phyloP scores from a whole-genome alignment of 345 rosid genomes.

The Psidium friedrichsthalianum region DNA sequence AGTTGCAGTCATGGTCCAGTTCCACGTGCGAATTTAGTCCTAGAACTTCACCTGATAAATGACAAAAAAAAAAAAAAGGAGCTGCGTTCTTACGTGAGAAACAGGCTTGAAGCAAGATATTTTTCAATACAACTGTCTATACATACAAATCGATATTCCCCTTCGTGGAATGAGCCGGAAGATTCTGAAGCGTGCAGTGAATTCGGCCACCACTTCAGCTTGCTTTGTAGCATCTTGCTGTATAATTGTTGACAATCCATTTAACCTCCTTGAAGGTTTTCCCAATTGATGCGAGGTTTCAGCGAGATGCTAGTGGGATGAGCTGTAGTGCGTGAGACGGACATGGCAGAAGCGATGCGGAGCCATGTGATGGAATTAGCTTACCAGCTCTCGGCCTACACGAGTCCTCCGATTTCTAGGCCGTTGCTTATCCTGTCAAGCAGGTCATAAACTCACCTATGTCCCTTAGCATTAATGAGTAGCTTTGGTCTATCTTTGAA shows the following conservation, averaged over 20 bases:
- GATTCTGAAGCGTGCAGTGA: neutral
- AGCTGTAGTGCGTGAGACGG: conserved; percentile 31
- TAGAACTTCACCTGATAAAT: neutral
- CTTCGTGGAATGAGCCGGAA: neutral
- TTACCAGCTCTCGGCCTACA: conserved; percentile 38
- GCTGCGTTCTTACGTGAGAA: neutral
- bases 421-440: conserved; percentile 38
- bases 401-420: conserved; percentile 37
- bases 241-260: neutral
- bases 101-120: neutral
- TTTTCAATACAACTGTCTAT: neutral
- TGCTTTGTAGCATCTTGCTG: neutral
- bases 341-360: conserved; percentile 37
- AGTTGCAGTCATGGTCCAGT: neutral
- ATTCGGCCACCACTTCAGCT: neutral
- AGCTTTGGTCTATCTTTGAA: neutral
- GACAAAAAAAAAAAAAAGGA: neutral
- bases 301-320: conserved; percentile 34
- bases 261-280: neutral
- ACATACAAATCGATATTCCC: neutral
- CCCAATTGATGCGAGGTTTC: neutral
- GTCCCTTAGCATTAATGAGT: neutral
- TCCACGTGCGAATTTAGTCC: neutral
- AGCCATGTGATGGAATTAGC: conserved; percentile 39
- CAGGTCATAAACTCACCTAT: conserved; percentile 10